Evolutionary conservation across 495 filamentous ascomycete species (phyloP).

Genomic region (Darksidea phi): DNA sequence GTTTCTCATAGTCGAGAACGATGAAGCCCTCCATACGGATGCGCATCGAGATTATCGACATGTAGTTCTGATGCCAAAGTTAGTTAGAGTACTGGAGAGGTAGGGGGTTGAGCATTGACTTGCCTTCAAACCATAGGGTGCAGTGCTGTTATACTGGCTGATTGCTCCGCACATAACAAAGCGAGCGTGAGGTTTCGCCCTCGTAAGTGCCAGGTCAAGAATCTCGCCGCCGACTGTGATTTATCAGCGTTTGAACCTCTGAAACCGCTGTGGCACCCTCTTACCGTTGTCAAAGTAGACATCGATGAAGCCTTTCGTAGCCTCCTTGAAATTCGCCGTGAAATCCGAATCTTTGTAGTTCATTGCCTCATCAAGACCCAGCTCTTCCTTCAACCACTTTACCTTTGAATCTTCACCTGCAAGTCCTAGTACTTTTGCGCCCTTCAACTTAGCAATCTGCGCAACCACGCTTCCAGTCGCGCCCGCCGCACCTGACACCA

Average conservation of each 20-base stretch:
- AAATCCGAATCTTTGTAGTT: constrained; percentile 41
- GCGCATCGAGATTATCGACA: constrained; percentile 51
- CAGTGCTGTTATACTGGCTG: constrained; percentile 53
- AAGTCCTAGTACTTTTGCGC: constrained; percentile 56
- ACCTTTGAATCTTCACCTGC: constrained; percentile 48
- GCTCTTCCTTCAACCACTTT: constrained; percentile 37
- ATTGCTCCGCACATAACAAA: constrained; percentile 59
- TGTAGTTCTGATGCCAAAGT: constrained; percentile 42
- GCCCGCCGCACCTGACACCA: constrained; percentile 68
- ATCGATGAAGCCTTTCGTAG: constrained; percentile 51
- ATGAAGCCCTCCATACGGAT: constrained; percentile 59
- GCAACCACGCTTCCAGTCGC: constrained; percentile 68
- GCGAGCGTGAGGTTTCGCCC: constrained; percentile 49
- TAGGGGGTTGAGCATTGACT: background rate
- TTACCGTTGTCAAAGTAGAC: constrained; percentile 61
- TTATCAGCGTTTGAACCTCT: constrained; percentile 41
- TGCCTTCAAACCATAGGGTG: constrained; percentile 46
- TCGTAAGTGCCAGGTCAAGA: constrained; percentile 53
- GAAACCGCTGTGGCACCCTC: constrained; percentile 51
- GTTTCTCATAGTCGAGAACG: constrained; percentile 53
- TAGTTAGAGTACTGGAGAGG: background rate
- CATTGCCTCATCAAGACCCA: constrained; percentile 43
- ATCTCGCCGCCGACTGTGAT: constrained; percentile 53
- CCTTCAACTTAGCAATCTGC: constrained; percentile 66
- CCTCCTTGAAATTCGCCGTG: constrained; percentile 31